Base-by-base conservation (phyloP, 371 early-diverging fungal genomes). In the Massospora cicadina region DNA sequence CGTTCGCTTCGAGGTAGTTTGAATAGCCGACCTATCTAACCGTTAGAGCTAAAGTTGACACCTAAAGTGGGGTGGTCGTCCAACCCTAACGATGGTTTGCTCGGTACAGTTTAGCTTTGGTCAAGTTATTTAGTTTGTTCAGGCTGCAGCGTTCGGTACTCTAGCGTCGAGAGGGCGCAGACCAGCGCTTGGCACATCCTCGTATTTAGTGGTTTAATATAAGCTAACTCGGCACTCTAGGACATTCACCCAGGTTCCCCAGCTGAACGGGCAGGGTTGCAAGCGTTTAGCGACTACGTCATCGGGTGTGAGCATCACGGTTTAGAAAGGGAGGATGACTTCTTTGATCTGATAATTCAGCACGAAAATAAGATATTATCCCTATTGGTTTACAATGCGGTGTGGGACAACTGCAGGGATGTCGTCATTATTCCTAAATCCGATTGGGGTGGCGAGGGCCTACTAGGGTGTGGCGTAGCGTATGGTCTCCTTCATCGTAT, bases 111-210 rank as follows among this genome's bases (percentile, higher is more conserved):
- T 54, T 43, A 10, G 2, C 25, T 17, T 53, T 54, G 30, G 57
- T 30, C 1, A 13, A 57, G 24, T 12, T 64, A 66, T 31, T 68
- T 69, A 55, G 66, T 69, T 5, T 68, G 74, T 53, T 67, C 76
- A 71, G 87, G 88, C 17, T 86, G 84, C 65, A 79, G 79, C n/a
- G 82, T 87, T 60, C 78, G 87, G 26, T 85, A 78, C 66, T 89
- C 88, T 67, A 78, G 82, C 26, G 85, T 79, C 74, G 83, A 82
- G 53, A 71, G 74, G 10, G 81, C 80, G 17, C 78, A 79, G 23
- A 83, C 85, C 61, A 77, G 84, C 66, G 83, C 81, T 12, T 87
- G 88, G 87, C 88, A 87, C 65, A 77, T 88, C n/a, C 64, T 86
- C 65, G 69, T 59, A 58, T 43, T 31, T 29, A 25, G 21, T n/a